These are phyloP conservation scores for Schizosaccharomyces lindneri DNA, from an alignment of 805 yeast species.

Conservation along the genomic window DNA sequence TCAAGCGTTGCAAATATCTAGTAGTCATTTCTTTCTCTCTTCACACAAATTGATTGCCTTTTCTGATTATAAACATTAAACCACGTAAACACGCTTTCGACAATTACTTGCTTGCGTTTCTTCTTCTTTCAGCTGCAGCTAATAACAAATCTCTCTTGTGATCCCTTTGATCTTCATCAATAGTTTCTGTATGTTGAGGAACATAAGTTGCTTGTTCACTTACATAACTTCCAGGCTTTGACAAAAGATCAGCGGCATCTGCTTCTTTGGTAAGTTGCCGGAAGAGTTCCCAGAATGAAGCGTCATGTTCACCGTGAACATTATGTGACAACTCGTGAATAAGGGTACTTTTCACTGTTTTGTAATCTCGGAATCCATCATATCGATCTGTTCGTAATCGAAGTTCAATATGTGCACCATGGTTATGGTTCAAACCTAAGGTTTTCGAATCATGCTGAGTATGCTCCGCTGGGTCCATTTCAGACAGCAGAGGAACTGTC, in stretches of 20 bases:
- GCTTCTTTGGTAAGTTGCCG: constrained; percentile 7
- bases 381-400: constrained; percentile 18
- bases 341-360: constrained; percentile 14
- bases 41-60: neutral
- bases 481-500: constrained; percentile 15
- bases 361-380: constrained; percentile 16
- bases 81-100: no score
- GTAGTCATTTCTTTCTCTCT: neutral
- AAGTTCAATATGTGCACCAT: constrained; percentile 15
- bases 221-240: neutral
- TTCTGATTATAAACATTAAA: neutral
- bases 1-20: no score
- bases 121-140: neutral
- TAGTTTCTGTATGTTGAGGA: neutral
- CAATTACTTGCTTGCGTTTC: neutral
- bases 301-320: constrained; percentile 15
- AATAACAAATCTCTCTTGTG: neutral
- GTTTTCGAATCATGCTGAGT: constrained; percentile 12
- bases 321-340: constrained; percentile 20
- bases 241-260: neutral
- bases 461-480: constrained; percentile 17
- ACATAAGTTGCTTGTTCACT: neutral
- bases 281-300: constrained; percentile 15
- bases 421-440: constrained; percentile 15
- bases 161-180: neutral